A percentile compares a stretch with the other conserved stretches of the same genome.
Conservation (phyloP, 2,329 filamentous ascomycete genomes). For the Tothia fuscella region DNA sequence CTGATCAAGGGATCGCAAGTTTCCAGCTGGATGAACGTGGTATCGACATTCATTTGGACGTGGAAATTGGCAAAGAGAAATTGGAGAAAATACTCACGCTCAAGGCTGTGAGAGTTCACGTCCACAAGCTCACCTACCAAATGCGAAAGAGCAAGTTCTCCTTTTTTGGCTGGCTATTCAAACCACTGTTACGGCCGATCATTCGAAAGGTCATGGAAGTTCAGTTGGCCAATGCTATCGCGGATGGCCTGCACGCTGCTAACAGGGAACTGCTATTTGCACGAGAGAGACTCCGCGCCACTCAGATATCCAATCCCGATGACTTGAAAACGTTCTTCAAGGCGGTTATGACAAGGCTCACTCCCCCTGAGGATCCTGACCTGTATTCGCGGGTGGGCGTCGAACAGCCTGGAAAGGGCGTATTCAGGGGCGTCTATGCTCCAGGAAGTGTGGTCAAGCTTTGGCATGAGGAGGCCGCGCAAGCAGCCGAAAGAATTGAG, state of each 20-base stretch:
- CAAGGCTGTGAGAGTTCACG: conserved; percentile 61
- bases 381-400: conserved; percentile 63
- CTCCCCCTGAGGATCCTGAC: conserved; percentile 62
- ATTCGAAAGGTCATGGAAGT: conserved; percentile 68
- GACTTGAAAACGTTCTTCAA: conserved; percentile 73
- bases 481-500: conserved; percentile 61
- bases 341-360: conserved; percentile 66
- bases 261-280: conserved; percentile 84
- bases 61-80: conserved; percentile 67
- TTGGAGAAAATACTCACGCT: conserved; percentile 74
- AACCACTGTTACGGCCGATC: conserved; percentile 71
- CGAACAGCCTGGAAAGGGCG: conserved; percentile 43
- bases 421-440: conserved; percentile 77
- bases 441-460: conserved; percentile 80
- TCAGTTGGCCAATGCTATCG: conserved; percentile 61
- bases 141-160: conserved; percentile 64
- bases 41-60: conserved; percentile 72
- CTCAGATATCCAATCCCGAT: conserved; percentile 67
- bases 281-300: conserved; percentile 73
- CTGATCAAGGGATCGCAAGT: conserved; percentile 73
- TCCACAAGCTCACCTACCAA: conserved; percentile 77
- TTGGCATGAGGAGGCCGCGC: conserved; percentile 70
- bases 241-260: conserved; percentile 54
- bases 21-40: conserved; percentile 79
- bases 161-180: conserved; percentile 70